These are phyloP conservation scores for Neurospora crassa DNA, from an alignment of 2,329 filamentous ascomycete genomes.

Conservation along the genomic window DNA sequence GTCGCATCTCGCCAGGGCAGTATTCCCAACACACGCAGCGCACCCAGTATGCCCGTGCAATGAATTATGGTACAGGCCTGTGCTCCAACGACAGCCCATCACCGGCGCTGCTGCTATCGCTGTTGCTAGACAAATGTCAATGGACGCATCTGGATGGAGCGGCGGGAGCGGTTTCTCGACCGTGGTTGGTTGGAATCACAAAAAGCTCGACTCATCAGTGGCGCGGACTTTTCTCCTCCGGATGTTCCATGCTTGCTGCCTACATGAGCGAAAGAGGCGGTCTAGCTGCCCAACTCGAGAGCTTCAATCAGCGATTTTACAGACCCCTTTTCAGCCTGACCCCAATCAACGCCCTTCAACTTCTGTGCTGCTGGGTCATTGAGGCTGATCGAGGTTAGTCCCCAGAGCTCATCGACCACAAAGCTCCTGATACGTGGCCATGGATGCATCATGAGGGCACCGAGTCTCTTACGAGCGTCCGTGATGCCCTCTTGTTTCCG, in stretches of 20 bases:
- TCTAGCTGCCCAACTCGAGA: slow-evolving; percentile 27
- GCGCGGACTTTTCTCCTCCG: background rate
- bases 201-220: background rate
- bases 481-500: slow-evolving; percentile 35
- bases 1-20: too few relatives aligned
- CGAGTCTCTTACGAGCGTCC: slow-evolving; percentile 57
- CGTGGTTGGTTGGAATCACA: background rate
- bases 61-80: too few relatives aligned
- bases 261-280: background rate
- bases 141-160: background rate
- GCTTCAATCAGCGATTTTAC: slow-evolving; percentile 33
- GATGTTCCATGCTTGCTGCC: background rate
- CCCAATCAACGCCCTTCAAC: slow-evolving; percentile 49
- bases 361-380: slow-evolving; percentile 20
- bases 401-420: slow-evolving; percentile 54
- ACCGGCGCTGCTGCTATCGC: background rate
- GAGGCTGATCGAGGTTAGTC: slow-evolving; percentile 20
- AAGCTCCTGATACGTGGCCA: slow-evolving; percentile 63
- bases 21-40: too few relatives aligned
- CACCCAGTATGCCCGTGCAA: too few relatives aligned
- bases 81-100: too few relatives aligned
- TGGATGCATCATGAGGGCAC: slow-evolving; percentile 66
- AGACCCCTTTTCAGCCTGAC: slow-evolving; percentile 37
- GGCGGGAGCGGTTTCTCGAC: background rate
- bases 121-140: background rate